phyloP scores from a whole-genome alignment of 164 flowering plant species.

The Annona cherimola region DNA sequence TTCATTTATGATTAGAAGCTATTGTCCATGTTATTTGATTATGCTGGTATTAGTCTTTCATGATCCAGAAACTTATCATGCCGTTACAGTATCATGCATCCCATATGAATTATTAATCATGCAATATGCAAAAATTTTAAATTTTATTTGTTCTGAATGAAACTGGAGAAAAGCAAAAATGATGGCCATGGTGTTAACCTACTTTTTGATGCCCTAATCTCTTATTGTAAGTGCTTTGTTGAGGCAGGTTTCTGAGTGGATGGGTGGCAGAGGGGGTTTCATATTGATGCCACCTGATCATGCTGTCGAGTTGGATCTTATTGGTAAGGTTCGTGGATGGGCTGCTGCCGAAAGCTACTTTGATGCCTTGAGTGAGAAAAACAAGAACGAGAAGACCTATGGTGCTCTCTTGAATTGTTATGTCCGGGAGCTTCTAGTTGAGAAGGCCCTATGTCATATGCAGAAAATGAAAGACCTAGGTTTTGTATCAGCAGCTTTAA shows the following conservation, averaged over 20 bases:
- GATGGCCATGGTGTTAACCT: too few relatives aligned
- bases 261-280: constrained; percentile 44
- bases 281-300: constrained; percentile 36
- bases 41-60: too few relatives aligned
- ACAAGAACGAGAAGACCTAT: constrained; percentile 19
- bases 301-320: constrained; percentile 32
- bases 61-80: too few relatives aligned
- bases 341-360: constrained; percentile 39
- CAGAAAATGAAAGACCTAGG: constrained; percentile 33
- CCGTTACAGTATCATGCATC: too few relatives aligned
- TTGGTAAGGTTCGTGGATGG: constrained; percentile 33
- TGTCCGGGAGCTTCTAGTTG: constrained; percentile 20
- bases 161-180: too few relatives aligned
- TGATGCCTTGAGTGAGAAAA: constrained; percentile 16
- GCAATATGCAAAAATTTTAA: too few relatives aligned
- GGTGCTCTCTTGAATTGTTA: constrained; percentile 42
- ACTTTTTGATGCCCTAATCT: background rate
- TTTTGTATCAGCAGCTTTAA: constrained; percentile 9
- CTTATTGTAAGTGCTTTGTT: background rate
- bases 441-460: constrained; percentile 38
- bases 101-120: too few relatives aligned
- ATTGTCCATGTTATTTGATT: too few relatives aligned
- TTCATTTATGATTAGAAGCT: too few relatives aligned
- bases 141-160: background rate
- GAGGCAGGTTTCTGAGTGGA: constrained; percentile 82